Conservation (phyloP, 1,284 basidiomycete species). For the Athelia psychrophila region DNA sequence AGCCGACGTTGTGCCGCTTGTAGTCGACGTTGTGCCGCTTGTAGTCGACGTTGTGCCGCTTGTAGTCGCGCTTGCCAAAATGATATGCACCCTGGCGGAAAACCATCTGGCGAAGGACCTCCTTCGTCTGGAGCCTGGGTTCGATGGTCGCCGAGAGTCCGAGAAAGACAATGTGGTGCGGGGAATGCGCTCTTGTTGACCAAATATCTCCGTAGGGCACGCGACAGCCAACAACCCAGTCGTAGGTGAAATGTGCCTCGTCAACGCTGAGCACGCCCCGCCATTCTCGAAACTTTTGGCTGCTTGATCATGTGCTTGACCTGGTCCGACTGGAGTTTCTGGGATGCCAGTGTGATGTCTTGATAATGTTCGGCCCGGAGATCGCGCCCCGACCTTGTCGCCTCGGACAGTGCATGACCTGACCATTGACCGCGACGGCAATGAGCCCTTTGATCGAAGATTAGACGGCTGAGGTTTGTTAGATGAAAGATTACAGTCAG, state of each 20-base stretch:
- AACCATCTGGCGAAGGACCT: background rate
- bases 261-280: background rate
- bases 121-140: background rate
- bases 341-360: background rate
- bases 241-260: background rate
- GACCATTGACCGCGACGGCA: background rate
- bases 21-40: too few species aligned
- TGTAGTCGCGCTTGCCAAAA: background rate
- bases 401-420: too few species aligned
- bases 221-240: background rate
- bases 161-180: background rate
- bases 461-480: too few species aligned
- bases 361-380: background rate
- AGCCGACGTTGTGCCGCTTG: too few species aligned
- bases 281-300: background rate
- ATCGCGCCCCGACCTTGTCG: too few species aligned
- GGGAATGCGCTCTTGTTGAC: background rate
- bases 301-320: background rate
- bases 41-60: too few species aligned
- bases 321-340: background rate
- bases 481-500: too few species aligned
- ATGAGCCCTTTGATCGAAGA: background rate
- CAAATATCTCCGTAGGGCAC: background rate
- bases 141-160: background rate
- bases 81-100: background rate